Evolutionary conservation across 352 stramenopile species (phyloP).

Genomic region (Globisporangium uncinulatum): DNA sequence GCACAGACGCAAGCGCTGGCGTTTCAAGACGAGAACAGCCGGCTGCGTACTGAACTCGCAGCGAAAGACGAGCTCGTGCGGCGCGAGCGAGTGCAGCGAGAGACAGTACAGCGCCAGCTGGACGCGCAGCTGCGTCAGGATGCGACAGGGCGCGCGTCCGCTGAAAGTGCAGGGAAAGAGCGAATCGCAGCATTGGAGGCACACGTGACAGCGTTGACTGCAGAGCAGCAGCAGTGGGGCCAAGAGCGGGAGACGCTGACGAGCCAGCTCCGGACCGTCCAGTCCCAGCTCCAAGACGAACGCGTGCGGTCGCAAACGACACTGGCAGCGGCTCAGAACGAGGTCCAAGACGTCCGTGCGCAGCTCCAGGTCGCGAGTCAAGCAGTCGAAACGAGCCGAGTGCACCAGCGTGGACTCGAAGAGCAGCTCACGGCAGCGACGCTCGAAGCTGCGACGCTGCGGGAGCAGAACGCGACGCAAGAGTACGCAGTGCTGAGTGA

Average conservation of each 20-base stretch:
- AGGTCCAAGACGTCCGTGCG: conserved; percentile 37
- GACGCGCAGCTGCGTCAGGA: conserved; percentile 53
- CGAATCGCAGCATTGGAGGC: too few species aligned
- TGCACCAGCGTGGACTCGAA: conserved; percentile 40
- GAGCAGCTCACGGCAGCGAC: conserved; percentile 43
- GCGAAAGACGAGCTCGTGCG: conserved; percentile 52
- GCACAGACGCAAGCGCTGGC: conserved; percentile 66
- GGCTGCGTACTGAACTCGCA: conserved; percentile 40
- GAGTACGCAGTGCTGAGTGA: conserved; percentile 57
- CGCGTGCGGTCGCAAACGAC: conserved; percentile 32
- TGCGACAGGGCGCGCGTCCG: conserved; percentile 28
- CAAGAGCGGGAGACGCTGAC: conserved; percentile 43
- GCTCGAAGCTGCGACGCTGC: conserved; percentile 39
- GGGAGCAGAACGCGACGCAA: conserved; percentile 38
- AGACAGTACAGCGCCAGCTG: conserved; percentile 49
- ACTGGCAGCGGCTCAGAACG: conserved; percentile 27
- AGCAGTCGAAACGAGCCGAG: conserved; percentile 11
- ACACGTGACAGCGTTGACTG: conserved; percentile 3
- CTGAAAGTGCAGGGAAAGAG: conserved; percentile 27
- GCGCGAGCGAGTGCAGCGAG: conserved; percentile 47
- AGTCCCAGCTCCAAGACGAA: conserved; percentile 61
- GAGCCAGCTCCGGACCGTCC: conserved; percentile 38
- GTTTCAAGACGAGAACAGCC: conserved; percentile 67
- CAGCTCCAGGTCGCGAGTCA: conserved; percentile 31
- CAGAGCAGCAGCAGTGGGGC: conserved; percentile 46